Evolutionary conservation across 176 grass and related monocot genomes (phyloP), one percentile per base, ranked within the genome.

Genomic region (Oryza longistaminata): DNA sequence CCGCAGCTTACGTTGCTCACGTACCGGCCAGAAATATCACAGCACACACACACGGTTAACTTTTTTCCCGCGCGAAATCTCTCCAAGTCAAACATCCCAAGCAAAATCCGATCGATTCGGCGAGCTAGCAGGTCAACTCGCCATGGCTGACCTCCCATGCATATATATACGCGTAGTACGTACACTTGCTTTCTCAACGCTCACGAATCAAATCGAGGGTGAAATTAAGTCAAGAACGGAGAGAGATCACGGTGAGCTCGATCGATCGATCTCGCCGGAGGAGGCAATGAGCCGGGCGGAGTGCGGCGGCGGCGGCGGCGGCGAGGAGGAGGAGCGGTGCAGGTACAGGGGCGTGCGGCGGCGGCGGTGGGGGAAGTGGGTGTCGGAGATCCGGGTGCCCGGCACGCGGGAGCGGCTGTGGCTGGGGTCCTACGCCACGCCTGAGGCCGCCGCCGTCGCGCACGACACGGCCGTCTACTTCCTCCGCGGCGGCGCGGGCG

Each of bases 361-460:
- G 66, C 85, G 96, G 74, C 80, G 81, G 46, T 98, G 96, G 96
- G 93, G 96, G 0, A 98, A 98, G 80, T 98, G 96, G 96, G 93
- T 98, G 73, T 98, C 96, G 48, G 96, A 98, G 89, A 98, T 98
- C 27, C 91, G 96, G 3, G 90, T 94, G 68, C 90, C 90, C 21
- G 94, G 90, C 58, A 87, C 90, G 35, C 68, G 86, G 21, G 88
- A 92, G 67, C 92, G 92, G 27, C 87, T 97, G 80, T 94, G 89
- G 92, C 86, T 91, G n/a, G 92, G 89, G 2, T 94, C 86, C 22
- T 94, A 91, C 89, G 62, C 88, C 16, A 90, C 86, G 44, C 86
- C 86, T 1, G 92, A 94, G 88, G 92, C 83, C 5, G 92, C 92
- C 10, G 92, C 89, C 39, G 83, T 92, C 22, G 90, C 92, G 2